These are phyloP conservation scores for Coniferiporia sulphurascens DNA, from an alignment of 1,284 basidiomycete species.

Conservation along the genomic window DNA sequence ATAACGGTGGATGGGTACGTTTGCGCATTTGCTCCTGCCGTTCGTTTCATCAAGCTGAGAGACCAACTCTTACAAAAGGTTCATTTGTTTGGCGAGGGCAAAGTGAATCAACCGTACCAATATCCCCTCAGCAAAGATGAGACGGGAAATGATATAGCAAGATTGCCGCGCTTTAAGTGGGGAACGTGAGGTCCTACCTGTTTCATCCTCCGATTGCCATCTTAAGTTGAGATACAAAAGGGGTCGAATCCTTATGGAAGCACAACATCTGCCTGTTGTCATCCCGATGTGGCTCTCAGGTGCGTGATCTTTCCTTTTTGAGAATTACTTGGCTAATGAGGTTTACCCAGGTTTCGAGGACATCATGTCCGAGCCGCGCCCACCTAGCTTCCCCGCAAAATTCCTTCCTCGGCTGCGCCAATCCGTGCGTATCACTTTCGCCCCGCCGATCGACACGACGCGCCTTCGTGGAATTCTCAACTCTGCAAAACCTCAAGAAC, in stretches of 20 bases:
- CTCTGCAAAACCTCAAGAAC: neutral
- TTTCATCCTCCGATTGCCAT: conserved; percentile 10
- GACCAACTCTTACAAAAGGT: conserved; percentile 46
- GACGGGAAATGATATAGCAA: conserved; percentile 29
- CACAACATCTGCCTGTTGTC: conserved; percentile 66
- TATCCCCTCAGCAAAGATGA: conserved; percentile 37
- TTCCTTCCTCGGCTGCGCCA: conserved; percentile 62
- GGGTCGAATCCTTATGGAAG: conserved; percentile 82
- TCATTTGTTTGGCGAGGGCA: conserved; percentile 93
- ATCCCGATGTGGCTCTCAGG: conserved; percentile 94
- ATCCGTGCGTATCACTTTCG: conserved; percentile 68
- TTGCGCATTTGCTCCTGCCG: neutral
- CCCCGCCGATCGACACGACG: conserved; percentile 51
- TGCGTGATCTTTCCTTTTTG: conserved; percentile 25
- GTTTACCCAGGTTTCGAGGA: conserved; percentile 68
- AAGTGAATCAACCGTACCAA: conserved; percentile 72
- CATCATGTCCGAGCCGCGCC: conserved; percentile 83
- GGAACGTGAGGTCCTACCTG: conserved; percentile 66
- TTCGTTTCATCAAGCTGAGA: neutral
- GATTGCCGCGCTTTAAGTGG: conserved; percentile 90
- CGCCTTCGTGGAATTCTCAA: conserved; percentile 34
- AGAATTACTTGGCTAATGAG: neutral
- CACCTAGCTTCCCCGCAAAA: conserved; percentile 53
- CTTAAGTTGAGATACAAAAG: conserved; percentile 34
- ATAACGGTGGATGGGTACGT: conserved; percentile 81